A percentile compares a stretch with the other conserved stretches of the same genome.
These are phyloP conservation scores for Pseudogymnoascus sp. DNA, from an alignment of 2,329 filamentous ascomycete species.

Conservation along the genomic window DNA sequence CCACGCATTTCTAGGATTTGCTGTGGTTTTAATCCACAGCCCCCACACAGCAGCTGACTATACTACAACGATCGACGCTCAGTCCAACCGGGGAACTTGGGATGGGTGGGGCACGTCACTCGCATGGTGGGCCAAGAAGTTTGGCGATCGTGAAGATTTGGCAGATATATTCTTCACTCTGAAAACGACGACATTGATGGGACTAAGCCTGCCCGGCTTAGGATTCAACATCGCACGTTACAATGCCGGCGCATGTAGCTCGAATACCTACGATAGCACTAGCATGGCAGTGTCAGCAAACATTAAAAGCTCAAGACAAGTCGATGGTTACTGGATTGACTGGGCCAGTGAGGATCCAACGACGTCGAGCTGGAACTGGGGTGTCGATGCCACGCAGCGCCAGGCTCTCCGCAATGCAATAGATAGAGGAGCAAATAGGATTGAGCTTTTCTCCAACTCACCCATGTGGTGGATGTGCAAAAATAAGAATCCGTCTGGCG, in stretches of 20 bases:
- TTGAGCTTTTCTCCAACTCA: slow-evolving; percentile 35
- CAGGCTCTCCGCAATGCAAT: slow-evolving; percentile 32
- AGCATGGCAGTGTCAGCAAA: slow-evolving; percentile 31
- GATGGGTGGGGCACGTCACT: slow-evolving; percentile 37
- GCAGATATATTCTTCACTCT: slow-evolving; percentile 34
- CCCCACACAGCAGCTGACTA: slow-evolving; percentile 19
- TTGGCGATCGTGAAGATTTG: slow-evolving; percentile 34
- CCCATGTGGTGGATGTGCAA: slow-evolving; percentile 39
- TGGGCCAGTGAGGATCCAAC: slow-evolving; percentile 29
- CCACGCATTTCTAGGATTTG: not conserved
- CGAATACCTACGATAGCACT: slow-evolving; percentile 27
- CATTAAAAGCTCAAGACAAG: slow-evolving; percentile 31
- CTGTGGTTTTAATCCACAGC: not conserved
- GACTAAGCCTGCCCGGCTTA: slow-evolving; percentile 30
- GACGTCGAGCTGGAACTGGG: slow-evolving; percentile 34
- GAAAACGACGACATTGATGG: slow-evolving; percentile 25
- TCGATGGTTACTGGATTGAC: slow-evolving; percentile 35
- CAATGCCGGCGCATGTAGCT: slow-evolving; percentile 35
- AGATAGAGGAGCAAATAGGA: slow-evolving; percentile 28
- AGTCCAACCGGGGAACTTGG: slow-evolving; percentile 33
- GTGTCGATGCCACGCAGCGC: slow-evolving; percentile 33
- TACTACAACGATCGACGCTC: slow-evolving; percentile 27
- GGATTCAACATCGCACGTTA: slow-evolving; percentile 37
- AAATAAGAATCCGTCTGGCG: slow-evolving; percentile 36
- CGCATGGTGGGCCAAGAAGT: slow-evolving; percentile 36